Conservation (phyloP, 164 flowering plant species). For the Vitis riparia region DNA sequence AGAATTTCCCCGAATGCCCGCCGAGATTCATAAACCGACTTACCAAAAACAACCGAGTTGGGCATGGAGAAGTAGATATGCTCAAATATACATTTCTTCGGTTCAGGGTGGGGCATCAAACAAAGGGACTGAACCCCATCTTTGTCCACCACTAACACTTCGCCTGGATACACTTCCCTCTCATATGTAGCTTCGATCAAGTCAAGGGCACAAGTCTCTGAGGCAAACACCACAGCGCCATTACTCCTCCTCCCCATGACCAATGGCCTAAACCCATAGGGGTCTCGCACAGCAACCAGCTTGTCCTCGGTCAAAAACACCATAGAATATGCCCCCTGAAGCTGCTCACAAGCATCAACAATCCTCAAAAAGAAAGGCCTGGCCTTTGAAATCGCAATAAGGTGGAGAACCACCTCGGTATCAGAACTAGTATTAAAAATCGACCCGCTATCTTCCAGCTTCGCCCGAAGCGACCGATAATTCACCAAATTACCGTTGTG, state of each 20-base stretch:
- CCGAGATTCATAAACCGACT: conserved; percentile 77
- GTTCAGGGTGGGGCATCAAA: conserved; percentile 56
- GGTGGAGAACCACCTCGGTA: conserved; percentile 90
- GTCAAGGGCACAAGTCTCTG: conserved; percentile 89
- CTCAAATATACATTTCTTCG: conserved; percentile 81
- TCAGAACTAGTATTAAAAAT: conserved; percentile 87
- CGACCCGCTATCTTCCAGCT: conserved; percentile 79
- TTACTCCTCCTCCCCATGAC: conserved; percentile 91
- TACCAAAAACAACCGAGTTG: conserved; percentile 74
- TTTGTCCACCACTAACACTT: conserved; percentile 74
- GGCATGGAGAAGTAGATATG: conserved; percentile 87
- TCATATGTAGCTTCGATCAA: conserved; percentile 85
- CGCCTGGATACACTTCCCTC: conserved; percentile 88
- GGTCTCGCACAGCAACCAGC: conserved; percentile 89
- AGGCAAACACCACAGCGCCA: conserved; percentile 90
- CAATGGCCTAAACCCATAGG: conserved; percentile 79
- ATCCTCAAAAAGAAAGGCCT: conserved; percentile 76
- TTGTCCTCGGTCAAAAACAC: conserved; percentile 85
- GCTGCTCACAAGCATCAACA: conserved; percentile 79
- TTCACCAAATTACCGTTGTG: conserved; percentile 93
- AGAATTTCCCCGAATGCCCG: conserved; percentile 62
- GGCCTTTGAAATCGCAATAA: conserved; percentile 75
- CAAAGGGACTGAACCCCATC: conserved; percentile 62
- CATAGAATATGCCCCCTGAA: conserved; percentile 88
- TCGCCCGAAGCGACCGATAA: conserved; percentile 52